Percentiles rank a stretch among this genome's conserved stretches.
Evolutionary conservation across 1,284 basidiomycete genomes (phyloP).

Genomic region (Apiotrichum siamense): DNA sequence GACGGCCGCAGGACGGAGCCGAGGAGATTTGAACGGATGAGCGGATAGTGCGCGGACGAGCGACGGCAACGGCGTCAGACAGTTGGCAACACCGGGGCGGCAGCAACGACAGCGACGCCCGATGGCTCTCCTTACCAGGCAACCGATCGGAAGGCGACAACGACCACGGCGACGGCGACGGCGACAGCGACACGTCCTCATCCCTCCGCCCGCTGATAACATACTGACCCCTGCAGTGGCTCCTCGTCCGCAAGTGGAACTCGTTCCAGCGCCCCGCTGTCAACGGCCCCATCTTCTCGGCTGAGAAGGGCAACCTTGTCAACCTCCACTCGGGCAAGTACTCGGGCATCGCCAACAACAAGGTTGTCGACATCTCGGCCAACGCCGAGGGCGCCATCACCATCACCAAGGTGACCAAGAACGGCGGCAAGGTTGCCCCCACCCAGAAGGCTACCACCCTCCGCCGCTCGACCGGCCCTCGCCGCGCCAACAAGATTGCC

Average conservation of each 20-base stretch:
- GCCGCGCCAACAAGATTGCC: slow-evolving; percentile 67
- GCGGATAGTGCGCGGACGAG: no score
- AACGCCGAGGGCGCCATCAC: slow-evolving; percentile 57
- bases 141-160: no score
- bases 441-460: slow-evolving; percentile 52
- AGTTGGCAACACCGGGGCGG: no score
- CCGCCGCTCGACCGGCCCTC: slow-evolving; percentile 65
- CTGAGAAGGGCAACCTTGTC: slow-evolving; percentile 78
- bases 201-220: neutral
- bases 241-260: slow-evolving; percentile 80
- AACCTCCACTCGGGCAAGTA: slow-evolving; percentile 84
- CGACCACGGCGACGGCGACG: no score
- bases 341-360: slow-evolving; percentile 77
- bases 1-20: no score
- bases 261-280: slow-evolving; percentile 74
- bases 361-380: slow-evolving; percentile 65
- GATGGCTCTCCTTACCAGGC: no score
- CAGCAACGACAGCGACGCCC: no score
- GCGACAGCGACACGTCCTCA: neutral
- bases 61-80: no score
- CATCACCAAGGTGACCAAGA: slow-evolving; percentile 61
- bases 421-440: slow-evolving; percentile 49
- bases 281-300: slow-evolving; percentile 73
- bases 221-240: slow-evolving; percentile 62
- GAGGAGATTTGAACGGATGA: no score